Evolutionary conservation across 129 eudicot genomes (phyloP).

Genomic region (Silybum marianum): DNA sequence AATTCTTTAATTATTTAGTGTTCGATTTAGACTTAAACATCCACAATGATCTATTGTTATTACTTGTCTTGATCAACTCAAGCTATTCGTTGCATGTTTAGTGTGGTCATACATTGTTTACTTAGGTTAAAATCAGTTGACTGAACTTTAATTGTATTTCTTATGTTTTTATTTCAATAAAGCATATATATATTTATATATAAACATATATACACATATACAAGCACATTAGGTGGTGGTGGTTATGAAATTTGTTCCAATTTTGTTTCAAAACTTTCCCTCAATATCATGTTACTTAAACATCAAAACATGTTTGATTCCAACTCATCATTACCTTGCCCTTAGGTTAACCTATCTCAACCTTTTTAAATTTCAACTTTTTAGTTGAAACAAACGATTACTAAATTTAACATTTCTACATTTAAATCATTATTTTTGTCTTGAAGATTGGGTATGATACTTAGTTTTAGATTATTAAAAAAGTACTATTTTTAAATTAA

Average conservation of each 20-base stretch:
- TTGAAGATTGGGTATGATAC: background rate
- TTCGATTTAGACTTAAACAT: too few relatives aligned
- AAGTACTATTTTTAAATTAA: background rate
- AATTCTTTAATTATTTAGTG: too few relatives aligned
- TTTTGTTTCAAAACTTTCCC: background rate
- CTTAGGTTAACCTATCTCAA: slow-evolving; percentile 5
- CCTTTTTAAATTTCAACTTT: background rate
- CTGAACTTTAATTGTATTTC: too few relatives aligned
- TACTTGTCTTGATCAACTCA: background rate
- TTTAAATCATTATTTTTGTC: background rate
- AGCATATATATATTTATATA: too few relatives aligned
- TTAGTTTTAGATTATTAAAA: background rate
- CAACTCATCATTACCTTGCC: slow-evolving; percentile 7
- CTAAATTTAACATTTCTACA: background rate
- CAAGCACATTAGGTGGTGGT: slow-evolving; percentile 17
- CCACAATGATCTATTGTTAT: too few relatives aligned
- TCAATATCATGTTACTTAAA: slow-evolving; percentile 15
- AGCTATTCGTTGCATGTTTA: background rate
- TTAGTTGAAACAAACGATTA: background rate
- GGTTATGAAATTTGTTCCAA: slow-evolving; percentile 20
- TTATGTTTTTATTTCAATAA: too few relatives aligned
- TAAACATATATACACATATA: background rate
- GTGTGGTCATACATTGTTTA: too few relatives aligned
- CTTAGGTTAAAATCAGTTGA: too few relatives aligned
- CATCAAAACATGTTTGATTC: slow-evolving; percentile 6